Conservation (phyloP, 305 asterid genomes). For the Solanum hybrid region DNA sequence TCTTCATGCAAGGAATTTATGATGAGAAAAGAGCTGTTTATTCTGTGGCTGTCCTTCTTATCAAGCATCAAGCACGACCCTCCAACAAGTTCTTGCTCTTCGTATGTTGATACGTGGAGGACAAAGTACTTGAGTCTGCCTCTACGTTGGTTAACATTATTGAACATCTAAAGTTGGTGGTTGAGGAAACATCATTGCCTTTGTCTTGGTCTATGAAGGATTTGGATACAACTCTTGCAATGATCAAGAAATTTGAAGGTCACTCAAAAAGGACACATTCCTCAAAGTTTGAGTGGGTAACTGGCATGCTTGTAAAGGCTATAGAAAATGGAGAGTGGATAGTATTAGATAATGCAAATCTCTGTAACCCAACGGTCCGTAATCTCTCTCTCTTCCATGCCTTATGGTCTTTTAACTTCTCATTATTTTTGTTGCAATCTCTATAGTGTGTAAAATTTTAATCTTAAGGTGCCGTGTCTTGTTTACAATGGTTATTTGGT, state of each 20-base stretch:
- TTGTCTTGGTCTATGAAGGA: conserved; percentile 68
- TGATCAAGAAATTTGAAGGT: conserved; percentile 43
- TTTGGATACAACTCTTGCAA: conserved; percentile 42
- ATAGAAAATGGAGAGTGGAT: conserved; percentile 99
- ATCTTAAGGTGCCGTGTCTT: neutral
- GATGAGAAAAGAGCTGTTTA: conserved; percentile 35
- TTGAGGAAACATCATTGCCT: conserved; percentile 23
- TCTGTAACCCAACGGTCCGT: conserved; percentile 97
- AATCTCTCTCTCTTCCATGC: neutral
- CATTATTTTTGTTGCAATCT: neutral
- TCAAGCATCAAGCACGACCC: conserved; percentile 31
- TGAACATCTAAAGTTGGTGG: conserved; percentile 45
- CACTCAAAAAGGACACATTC: conserved; percentile 32
- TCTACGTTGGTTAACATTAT: conserved; percentile 46
- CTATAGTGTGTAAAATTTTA: neutral
- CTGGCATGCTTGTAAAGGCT: conserved; percentile 83
- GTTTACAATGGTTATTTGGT: conserved; percentile 4
- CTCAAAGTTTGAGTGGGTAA: conserved; percentile 91
- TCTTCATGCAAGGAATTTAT: conserved; percentile 37
- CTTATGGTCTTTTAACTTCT: neutral
- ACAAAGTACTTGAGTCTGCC: conserved; percentile 38
- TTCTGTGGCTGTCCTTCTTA: conserved; percentile 66
- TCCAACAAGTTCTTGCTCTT: conserved; percentile 23
- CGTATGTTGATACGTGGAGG: conserved; percentile 33
- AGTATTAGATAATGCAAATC: conserved; percentile 92